Conservation (phyloP, 306 rosid genomes). For the Casuarina glauca region DNA sequence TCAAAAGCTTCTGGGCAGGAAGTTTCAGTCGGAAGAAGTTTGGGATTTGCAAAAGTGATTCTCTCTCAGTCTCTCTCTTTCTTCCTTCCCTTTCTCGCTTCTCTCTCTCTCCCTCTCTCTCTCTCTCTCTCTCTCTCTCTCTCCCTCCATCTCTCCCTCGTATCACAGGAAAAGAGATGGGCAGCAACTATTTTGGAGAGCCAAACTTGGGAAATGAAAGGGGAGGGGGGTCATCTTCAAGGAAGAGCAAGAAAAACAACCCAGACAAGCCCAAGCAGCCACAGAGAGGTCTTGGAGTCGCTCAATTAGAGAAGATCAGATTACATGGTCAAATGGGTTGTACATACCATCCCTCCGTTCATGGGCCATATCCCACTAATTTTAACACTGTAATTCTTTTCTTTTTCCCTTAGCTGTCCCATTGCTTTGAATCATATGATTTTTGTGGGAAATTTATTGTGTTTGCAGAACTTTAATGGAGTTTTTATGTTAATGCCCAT, state of each 20-base stretch:
- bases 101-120: not conserved
- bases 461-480: not conserved
- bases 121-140: constrained; percentile 20
- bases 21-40: constrained; percentile 24
- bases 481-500: constrained; percentile 27
- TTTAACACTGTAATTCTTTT: constrained; percentile 50
- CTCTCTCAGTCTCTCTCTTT: constrained; percentile 9
- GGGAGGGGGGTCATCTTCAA: constrained; percentile 55
- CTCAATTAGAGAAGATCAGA: constrained; percentile 98
- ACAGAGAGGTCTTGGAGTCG: constrained; percentile 98
- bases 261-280: constrained; percentile 96
- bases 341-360: constrained; percentile 44
- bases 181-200: constrained; percentile 82
- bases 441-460: not conserved
- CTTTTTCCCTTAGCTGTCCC: not conserved
- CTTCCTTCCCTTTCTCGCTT: constrained; percentile 17
- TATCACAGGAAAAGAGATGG: constrained; percentile 39
- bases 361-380: constrained; percentile 47
- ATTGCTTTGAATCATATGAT: constrained; percentile 1
- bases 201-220: constrained; percentile 67
- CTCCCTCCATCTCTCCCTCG: not conserved
- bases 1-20: constrained; percentile 28
- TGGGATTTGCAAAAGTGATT: constrained; percentile 50
- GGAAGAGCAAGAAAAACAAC: constrained; percentile 75
- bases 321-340: constrained; percentile 77